Base-by-base conservation (phyloP, 768 basidiomycete genomes). In the Lentinula guzmanii region DNA sequence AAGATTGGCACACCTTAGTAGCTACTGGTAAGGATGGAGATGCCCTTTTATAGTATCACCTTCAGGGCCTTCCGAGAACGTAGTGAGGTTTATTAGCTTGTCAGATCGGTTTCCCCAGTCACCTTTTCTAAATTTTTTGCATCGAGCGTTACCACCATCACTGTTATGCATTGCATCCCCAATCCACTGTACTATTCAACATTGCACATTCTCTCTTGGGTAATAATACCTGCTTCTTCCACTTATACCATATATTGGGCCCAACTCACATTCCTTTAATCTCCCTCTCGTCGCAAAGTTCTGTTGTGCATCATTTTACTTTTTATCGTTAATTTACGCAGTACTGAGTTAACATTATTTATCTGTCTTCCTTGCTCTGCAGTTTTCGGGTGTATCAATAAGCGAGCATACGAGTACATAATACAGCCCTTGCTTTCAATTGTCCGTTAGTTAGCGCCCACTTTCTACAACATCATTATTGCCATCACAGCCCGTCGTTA, bases 1-100 rank as follows among this genome's bases (percentile, higher is more conserved):
- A 70, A 43, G 90, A 94, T 65, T 98, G 95, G 95, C 77, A 76
- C 65, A 79, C 68, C 46, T 83, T 92, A 34, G 89, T 91, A 18
- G 80, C 76, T 13, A 71, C 80, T 6, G 90, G 90, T 58, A 83
- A 81, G 68, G 86, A 90, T 15, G 78, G 75, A 34, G 70, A 75
- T 5, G 90, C 82, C 18, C 75, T 92, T 55, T 74, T 90, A 73
- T 90, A 73, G 33, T 45, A 28, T 18, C 18, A 37, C 39, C 9
- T 41, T 5, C 41, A 43, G 13, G 9, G 37, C 37, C 8, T 43
- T n/a, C 6, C 16, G 15, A 43, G 42, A n/a, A 43, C 16, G 16
- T 43, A 7, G 42, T 43, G 15, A 10, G 39, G 5, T 41, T 41
- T 15, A 15, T 52, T 52, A 33, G 35, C 52, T 15, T 33, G 13